These are phyloP conservation scores for Hanseniaspora guilliermondii DNA, from an alignment of 805 yeast species.

Conservation along the genomic window DNA sequence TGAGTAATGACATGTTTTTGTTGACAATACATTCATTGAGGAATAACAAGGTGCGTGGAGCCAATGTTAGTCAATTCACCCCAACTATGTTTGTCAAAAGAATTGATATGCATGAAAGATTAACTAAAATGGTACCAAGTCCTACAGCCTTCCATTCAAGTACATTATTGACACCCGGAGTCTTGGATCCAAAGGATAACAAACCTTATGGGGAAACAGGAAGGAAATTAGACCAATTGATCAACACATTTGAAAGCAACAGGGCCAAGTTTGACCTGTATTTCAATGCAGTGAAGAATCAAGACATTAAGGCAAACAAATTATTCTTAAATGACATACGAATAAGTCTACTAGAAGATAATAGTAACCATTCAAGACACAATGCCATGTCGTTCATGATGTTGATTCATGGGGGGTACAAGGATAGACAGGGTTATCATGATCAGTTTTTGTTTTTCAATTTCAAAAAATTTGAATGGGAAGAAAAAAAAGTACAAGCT, in stretches of 20 bases:
- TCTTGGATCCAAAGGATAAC: neutral
- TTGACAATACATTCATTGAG: neutral
- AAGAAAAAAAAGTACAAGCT: neutral
- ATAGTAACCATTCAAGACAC: neutral
- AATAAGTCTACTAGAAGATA: neutral
- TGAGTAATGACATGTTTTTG: neutral
- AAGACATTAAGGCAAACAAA: neutral
- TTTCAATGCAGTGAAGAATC: neutral
- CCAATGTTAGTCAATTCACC: neutral
- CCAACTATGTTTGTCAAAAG: neutral
- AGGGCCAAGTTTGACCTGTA: neutral
- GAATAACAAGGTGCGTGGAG: neutral
- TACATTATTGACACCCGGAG: neutral
- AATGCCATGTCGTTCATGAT: neutral
- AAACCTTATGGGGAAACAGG: neutral
- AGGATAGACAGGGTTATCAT: neutral
- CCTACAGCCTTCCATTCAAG: constrained; percentile 9
- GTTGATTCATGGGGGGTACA: constrained; percentile 6
- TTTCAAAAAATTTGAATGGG: constrained; percentile 4
- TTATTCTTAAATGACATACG: neutral
- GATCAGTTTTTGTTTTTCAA: constrained; percentile 2
- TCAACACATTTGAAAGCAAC: neutral
- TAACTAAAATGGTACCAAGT: neutral
- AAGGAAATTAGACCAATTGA: neutral
- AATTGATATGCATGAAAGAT: neutral